Conservation (phyloP, 176 grass and related monocot genomes). For the Eleusine coracana region DNA sequence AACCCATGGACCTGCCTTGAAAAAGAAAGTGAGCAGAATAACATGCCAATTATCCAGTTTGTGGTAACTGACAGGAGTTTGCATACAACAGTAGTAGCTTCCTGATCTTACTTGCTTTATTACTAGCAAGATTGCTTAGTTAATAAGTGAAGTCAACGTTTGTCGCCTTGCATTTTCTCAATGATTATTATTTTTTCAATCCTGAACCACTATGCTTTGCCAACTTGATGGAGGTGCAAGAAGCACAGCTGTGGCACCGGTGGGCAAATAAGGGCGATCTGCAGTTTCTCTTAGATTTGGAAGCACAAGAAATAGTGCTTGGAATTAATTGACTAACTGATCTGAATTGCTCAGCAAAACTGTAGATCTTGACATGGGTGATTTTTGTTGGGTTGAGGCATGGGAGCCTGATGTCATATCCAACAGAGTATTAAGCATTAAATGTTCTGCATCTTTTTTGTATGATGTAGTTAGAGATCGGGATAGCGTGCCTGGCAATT, state of each 20-base stretch:
- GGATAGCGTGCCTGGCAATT: slow-evolving; percentile 52
- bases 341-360: slow-evolving; percentile 47
- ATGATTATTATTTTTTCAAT: slow-evolving; percentile 28
- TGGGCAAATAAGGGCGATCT: slow-evolving; percentile 44
- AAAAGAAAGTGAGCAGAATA: slow-evolving; percentile 19
- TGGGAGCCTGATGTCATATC: slow-evolving; percentile 47
- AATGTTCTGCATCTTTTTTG: slow-evolving; percentile 50
- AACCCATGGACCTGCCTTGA: slow-evolving; percentile 21
- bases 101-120: slow-evolving; percentile 16
- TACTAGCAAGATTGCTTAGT: neutral
- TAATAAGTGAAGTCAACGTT: neutral
- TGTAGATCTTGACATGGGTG: slow-evolving; percentile 41
- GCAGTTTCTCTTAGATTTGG: slow-evolving; percentile 52
- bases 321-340: slow-evolving; percentile 53
- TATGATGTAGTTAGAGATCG: slow-evolving; percentile 54
- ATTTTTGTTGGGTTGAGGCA: slow-evolving; percentile 41
- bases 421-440: slow-evolving; percentile 34
- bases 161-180: neutral
- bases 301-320: slow-evolving; percentile 57
- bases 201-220: slow-evolving; percentile 50
- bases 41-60: neutral
- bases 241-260: neutral
- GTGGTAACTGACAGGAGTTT: slow-evolving; percentile 1
- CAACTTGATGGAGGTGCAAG: slow-evolving; percentile 53
- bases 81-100: neutral